phyloP scores from a whole-genome alignment of 1,284 basidiomycete species.

The Trametes sp. region DNA sequence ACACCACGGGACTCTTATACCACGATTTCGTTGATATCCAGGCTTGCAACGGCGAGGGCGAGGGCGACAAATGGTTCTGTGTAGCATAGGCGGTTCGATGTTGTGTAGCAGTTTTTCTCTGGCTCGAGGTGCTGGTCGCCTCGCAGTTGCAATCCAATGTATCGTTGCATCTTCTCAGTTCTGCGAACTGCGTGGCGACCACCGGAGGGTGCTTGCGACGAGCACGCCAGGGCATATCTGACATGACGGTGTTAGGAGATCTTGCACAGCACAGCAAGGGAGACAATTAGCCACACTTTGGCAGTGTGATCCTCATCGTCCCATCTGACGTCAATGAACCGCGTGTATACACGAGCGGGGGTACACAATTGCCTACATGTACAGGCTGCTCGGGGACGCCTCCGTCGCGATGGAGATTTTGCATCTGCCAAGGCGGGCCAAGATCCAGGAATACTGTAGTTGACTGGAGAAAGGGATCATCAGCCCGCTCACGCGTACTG shows the following conservation, averaged over 20 bases:
- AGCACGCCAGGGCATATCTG: background rate
- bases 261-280: background rate
- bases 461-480: too few relatives aligned
- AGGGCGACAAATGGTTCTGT: conserved; percentile 10
- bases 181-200: background rate
- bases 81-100: conserved; percentile 10
- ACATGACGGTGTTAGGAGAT: too few relatives aligned
- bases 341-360: background rate
- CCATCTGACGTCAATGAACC: background rate
- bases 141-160: conserved; percentile 2
- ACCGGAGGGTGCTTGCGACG: background rate
- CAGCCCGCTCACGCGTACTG: too few relatives aligned
- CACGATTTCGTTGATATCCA: conserved; percentile 20
- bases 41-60: background rate
- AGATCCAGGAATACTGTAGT: too few relatives aligned
- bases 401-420: too few relatives aligned
- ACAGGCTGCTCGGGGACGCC: background rate
- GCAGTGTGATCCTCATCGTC: background rate
- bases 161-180: background rate
- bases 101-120: background rate
- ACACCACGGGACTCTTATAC: conserved; percentile 12
- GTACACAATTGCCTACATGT: background rate
- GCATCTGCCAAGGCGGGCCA: too few relatives aligned
- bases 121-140: conserved; percentile 6
- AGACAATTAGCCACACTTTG: background rate